Conservation (phyloP, 2,329 filamentous ascomycete genomes). For the Magnaporthiopsis rhizophila region DNA sequence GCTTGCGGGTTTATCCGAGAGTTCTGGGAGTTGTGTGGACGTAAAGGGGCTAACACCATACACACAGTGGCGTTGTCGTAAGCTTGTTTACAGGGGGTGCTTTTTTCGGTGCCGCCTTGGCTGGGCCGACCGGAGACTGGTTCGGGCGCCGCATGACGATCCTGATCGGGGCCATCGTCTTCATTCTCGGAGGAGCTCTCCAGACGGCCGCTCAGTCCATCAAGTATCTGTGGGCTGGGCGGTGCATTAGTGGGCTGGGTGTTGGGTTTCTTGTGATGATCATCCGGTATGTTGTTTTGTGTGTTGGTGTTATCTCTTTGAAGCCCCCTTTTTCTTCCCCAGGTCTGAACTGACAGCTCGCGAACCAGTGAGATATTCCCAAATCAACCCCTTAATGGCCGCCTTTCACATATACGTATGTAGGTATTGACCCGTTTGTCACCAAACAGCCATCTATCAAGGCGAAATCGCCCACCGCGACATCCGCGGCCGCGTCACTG, state of each 20-base stretch:
- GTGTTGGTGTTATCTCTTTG: neutral
- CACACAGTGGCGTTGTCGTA: constrained; percentile 63
- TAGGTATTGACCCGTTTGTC: neutral
- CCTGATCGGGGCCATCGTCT: constrained; percentile 60
- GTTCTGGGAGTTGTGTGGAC: too few relatives aligned
- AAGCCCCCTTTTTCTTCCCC: neutral
- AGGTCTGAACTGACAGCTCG: neutral
- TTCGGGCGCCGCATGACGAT: constrained; percentile 67
- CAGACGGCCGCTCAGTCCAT: constrained; percentile 59
- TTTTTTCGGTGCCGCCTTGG: constrained; percentile 59
- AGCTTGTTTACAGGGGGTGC: constrained; percentile 73
- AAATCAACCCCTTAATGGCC: neutral
- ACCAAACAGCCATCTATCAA: constrained; percentile 54
- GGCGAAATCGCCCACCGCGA: constrained; percentile 71
- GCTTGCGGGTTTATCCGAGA: too few relatives aligned
- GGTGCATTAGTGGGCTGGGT: constrained; percentile 60
- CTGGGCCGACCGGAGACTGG: constrained; percentile 54
- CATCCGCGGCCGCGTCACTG: constrained; percentile 68
- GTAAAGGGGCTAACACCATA: neutral
- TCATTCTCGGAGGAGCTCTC: constrained; percentile 62
- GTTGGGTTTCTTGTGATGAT: constrained; percentile 37
- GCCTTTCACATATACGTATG: neutral
- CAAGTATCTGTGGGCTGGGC: constrained; percentile 60
- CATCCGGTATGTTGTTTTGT: constrained; percentile 25
- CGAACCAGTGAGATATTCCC: neutral